Percentiles rank a stretch among this genome's conserved stretches.
These are phyloP conservation scores for Penicillium ucsense DNA, from an alignment of 495 filamentous ascomycete genomes.

Conservation along the genomic window DNA sequence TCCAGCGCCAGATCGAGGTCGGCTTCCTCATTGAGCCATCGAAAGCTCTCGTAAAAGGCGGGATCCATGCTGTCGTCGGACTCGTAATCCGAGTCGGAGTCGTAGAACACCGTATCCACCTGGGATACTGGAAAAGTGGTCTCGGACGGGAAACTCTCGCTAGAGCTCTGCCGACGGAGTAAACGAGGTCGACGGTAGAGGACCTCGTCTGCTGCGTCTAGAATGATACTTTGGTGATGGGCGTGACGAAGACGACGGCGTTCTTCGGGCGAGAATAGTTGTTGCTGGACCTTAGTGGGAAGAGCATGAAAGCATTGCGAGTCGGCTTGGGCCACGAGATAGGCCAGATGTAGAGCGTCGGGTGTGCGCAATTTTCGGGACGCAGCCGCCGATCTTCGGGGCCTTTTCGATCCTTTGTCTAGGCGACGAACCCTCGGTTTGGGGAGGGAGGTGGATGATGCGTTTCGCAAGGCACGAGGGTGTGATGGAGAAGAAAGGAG, in stretches of 20 bases:
- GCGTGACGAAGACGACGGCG: conserved; percentile 48
- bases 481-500: not conserved
- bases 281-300: conserved; percentile 60
- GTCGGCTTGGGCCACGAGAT: conserved; percentile 43
- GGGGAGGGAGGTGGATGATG: conserved; percentile 4
- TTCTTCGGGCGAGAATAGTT: conserved; percentile 65
- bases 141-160: conserved; percentile 14
- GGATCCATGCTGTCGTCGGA: conserved; percentile 32
- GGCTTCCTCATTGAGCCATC: conserved; percentile 73
- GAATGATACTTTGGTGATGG: conserved; percentile 48
- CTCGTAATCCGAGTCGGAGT: conserved; percentile 21
- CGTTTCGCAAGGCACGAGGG: conserved; percentile 4
- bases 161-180: conserved; percentile 9
- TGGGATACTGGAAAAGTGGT: conserved; percentile 14
- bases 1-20: conserved; percentile 61
- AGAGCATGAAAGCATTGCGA: conserved; percentile 61
- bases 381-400: not conserved
- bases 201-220: conserved; percentile 64
- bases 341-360: conserved; percentile 31
- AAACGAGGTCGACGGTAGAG: conserved; percentile 26
- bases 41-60: conserved; percentile 57
- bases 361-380: conserved; percentile 24
- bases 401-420: conserved; percentile 2
- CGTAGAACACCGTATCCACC: conserved; percentile 20
- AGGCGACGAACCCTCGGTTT: conserved; percentile 5